Percentiles rank a stretch among this genome's conserved stretches.
These are phyloP conservation scores for Rhynchosporium secalis DNA, from an alignment of 2,329 filamentous ascomycete genomes.

Conservation along the genomic window DNA sequence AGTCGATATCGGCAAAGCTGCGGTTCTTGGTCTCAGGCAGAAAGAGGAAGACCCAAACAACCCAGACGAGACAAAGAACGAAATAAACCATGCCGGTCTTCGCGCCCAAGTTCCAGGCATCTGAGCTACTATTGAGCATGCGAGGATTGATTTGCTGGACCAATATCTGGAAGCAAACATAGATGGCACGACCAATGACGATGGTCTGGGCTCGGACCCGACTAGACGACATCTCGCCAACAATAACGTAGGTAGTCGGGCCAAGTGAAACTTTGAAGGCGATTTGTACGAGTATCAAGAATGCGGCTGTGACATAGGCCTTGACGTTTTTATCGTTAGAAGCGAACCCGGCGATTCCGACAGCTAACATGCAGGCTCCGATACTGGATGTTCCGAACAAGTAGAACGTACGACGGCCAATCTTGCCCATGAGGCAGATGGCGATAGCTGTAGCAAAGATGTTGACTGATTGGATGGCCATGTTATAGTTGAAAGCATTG, in stretches of 20 bases:
- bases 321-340: background rate
- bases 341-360: constrained; percentile 7
- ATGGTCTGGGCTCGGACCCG: constrained; percentile 12
- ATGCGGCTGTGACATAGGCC: background rate
- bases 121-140: background rate
- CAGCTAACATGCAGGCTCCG: constrained; percentile 5
- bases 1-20: constrained; percentile 15
- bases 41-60: constrained; percentile 4
- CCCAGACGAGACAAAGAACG: constrained; percentile 9
- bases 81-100: constrained; percentile 13
- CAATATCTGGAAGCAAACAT: constrained; percentile 2
- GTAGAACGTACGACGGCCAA: constrained; percentile 11
- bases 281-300: constrained; percentile 10
- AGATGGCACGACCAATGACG: constrained; percentile 13
- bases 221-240: constrained; percentile 10
- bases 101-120: constrained; percentile 7
- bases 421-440: background rate
- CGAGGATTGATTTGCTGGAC: constrained; percentile 12
- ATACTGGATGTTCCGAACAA: constrained; percentile 4
- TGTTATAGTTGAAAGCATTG: constrained; percentile 15
- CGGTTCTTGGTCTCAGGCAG: constrained; percentile 12
- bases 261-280: constrained; percentile 10
- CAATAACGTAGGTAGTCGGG: constrained; percentile 13
- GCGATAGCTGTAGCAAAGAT: background rate
- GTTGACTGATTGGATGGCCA: constrained; percentile 13